A percentile compares a stretch with the other conserved stretches of the same genome.
phyloP scores from a whole-genome alignment of 2,329 filamentous ascomycete genomes.

The Beauveria sp. region DNA sequence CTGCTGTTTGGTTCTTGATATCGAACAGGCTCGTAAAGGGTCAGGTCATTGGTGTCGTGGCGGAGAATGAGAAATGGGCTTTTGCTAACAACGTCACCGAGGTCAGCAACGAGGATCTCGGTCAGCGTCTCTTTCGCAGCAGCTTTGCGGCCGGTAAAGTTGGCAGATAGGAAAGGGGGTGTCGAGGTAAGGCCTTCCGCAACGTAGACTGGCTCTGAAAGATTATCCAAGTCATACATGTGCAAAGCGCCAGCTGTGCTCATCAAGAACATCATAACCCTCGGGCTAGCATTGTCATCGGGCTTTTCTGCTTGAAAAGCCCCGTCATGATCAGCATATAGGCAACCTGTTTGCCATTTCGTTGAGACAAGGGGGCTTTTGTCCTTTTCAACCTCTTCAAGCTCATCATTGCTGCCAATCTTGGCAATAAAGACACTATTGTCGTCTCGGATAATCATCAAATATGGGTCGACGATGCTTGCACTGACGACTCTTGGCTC shows the following conservation, averaged over 20 bases:
- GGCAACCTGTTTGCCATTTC: slow-evolving; percentile 75
- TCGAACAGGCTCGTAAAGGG: slow-evolving; percentile 76
- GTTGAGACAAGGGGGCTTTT: slow-evolving; percentile 48
- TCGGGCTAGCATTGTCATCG: slow-evolving; percentile 33
- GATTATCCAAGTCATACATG: slow-evolving; percentile 69
- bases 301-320: slow-evolving; percentile 42
- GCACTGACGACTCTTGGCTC: slow-evolving; percentile 73
- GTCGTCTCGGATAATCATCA: slow-evolving; percentile 79
- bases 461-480: slow-evolving; percentile 79
- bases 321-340: slow-evolving; percentile 64
- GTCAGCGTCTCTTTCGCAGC: slow-evolving; percentile 64
- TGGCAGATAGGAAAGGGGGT: slow-evolving; percentile 65
- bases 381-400: slow-evolving; percentile 70
- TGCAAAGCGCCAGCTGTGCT: slow-evolving; percentile 66
- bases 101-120: slow-evolving; percentile 76
- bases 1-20: slow-evolving; percentile 28
- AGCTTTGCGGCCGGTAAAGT: slow-evolving; percentile 61
- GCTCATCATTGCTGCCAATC: slow-evolving; percentile 68
- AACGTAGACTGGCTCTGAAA: slow-evolving; percentile 63
- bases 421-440: slow-evolving; percentile 70
- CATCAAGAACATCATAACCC: slow-evolving; percentile 68
- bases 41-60: slow-evolving; percentile 72
- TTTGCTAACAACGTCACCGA: slow-evolving; percentile 66
- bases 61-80: slow-evolving; percentile 77
- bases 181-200: slow-evolving; percentile 72